Evolutionary conservation across 495 filamentous ascomycete species (phyloP).

Genomic region (Oleoguttula mirabilis): DNA sequence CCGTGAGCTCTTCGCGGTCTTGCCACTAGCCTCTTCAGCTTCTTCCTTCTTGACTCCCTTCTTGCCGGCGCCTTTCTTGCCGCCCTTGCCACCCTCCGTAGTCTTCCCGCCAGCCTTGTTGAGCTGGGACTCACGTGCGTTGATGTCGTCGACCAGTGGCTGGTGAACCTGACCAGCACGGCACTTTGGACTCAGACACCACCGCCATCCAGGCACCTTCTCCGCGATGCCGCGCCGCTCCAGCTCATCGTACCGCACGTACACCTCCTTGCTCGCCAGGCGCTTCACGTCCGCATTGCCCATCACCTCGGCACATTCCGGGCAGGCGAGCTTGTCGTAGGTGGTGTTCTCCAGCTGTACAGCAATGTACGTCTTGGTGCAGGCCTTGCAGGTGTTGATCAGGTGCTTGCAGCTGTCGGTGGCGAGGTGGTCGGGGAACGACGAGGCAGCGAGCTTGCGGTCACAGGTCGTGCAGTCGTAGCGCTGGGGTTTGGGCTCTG

Average conservation of each 20-base stretch:
- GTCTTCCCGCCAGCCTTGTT: background rate
- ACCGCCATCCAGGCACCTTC: conserved; percentile 10
- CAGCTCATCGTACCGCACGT: conserved; percentile 3
- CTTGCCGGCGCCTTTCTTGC: too few relatives aligned
- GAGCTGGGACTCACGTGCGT: too few relatives aligned
- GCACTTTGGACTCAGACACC: conserved; percentile 12
- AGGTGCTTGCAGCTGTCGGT: conserved; percentile 13
- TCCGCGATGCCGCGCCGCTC: conserved; percentile 7
- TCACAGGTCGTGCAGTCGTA: conserved; percentile 13
- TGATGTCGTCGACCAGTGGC: background rate
- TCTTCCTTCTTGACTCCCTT: too few relatives aligned
- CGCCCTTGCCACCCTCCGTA: background rate
- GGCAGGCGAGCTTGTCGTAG: conserved; percentile 10
- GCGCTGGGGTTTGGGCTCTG: background rate
- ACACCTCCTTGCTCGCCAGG: conserved; percentile 3
- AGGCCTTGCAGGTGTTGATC: conserved; percentile 18
- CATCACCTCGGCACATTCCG: conserved; percentile 14
- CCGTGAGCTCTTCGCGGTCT: background rate
- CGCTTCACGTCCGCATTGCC: conserved; percentile 6
- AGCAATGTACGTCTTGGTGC: conserved; percentile 8
- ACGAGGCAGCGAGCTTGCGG: conserved; percentile 4
- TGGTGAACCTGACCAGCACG: conserved; percentile 10
- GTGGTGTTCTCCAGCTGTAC: conserved; percentile 8
- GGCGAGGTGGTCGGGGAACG: conserved; percentile 6
- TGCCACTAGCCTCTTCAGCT: conserved; percentile 4